Evolutionary conservation across 2,329 filamentous ascomycete species (phyloP).

Genomic region (Lachnellula subtilissima): DNA sequence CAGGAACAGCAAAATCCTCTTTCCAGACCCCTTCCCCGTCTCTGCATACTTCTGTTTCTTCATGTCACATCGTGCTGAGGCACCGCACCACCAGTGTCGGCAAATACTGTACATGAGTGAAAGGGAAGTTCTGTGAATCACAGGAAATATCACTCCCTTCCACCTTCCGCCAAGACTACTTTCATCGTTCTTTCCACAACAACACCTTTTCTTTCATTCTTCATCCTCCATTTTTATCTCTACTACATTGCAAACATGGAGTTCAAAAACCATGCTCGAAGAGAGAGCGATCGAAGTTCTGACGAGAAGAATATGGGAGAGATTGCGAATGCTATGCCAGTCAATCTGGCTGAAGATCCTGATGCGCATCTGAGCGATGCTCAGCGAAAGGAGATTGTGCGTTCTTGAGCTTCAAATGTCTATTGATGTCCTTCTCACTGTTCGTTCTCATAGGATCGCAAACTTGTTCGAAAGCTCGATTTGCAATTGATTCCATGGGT

Average conservation of each 20-base stretch:
- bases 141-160: neutral
- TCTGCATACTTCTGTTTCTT: neutral
- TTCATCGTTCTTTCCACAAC: neutral
- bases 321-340: neutral
- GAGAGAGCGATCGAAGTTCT: slow-evolving; percentile 4
- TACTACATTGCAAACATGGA: neutral
- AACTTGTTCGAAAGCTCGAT: slow-evolving; percentile 16
- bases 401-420: slow-evolving; percentile 15
- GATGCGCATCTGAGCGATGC: slow-evolving; percentile 59
- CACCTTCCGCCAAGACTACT: neutral
- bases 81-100: neutral
- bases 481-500: slow-evolving; percentile 33
- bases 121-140: neutral
- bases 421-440: neutral
- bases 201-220: neutral
- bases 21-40: neutral
- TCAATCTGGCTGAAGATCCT: slow-evolving; percentile 38
- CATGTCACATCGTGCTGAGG: neutral
- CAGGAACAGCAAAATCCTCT: neutral
- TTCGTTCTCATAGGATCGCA: slow-evolving; percentile 7
- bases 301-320: slow-evolving; percentile 5
- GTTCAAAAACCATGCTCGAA: neutral
- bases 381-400: slow-evolving; percentile 55
- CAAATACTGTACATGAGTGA: neutral
- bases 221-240: neutral